Base-by-base conservation (phyloP, 2,329 filamentous ascomycete genomes). In the Nemania abortiva region DNA sequence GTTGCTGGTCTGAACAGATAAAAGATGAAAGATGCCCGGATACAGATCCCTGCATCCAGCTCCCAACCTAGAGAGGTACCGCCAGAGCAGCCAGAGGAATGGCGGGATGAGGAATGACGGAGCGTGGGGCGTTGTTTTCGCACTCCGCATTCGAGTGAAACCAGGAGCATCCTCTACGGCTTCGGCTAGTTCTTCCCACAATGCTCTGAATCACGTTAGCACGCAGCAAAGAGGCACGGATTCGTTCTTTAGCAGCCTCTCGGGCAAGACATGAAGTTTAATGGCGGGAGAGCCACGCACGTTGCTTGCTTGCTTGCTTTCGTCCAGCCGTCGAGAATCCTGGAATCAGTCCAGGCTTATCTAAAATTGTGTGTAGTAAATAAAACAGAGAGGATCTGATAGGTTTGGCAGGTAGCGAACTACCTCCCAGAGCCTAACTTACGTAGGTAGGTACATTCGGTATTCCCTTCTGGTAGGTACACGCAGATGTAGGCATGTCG, bases 121-220 rank as follows among this genome's bases (percentile, higher is more conserved):
- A 15, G 18, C 42, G 42, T 47, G 42, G 50, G 64, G 64, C 59
- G 27, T n/a, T 55, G 49, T 58, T 52, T 52, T 56, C 61, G 50
- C 65, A 60, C 47, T 65, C 62, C 56, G 49, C 42, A 47, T 57
- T 34, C 34, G 34, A 57, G 57, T 65, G 66, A 68, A 65, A 68
- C 66, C 56, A 45, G 66, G 61, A 56, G 55, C 54, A 65, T 29
- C 54, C 34, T 54, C 47, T 37, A 52, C 49, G 24, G 22, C 39
- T 29, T 59, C 27, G 31, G 20, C 47, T 54, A 29, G 24, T 34
- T 39, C 54, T 63, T 59, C 49, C 27, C 52, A 24, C 39, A 22
- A 27, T 53, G 45, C 15, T 52, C 50, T 49, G 45, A 31, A 50
- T 55, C 54, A 50, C 42, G 39, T 53, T 29, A 22, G 49, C 5